A percentile compares a stretch with the other conserved stretches of the same genome.
phyloP scores from a whole-genome alignment of 1,284 basidiomycete genomes.

The Tylopilus sp. region DNA sequence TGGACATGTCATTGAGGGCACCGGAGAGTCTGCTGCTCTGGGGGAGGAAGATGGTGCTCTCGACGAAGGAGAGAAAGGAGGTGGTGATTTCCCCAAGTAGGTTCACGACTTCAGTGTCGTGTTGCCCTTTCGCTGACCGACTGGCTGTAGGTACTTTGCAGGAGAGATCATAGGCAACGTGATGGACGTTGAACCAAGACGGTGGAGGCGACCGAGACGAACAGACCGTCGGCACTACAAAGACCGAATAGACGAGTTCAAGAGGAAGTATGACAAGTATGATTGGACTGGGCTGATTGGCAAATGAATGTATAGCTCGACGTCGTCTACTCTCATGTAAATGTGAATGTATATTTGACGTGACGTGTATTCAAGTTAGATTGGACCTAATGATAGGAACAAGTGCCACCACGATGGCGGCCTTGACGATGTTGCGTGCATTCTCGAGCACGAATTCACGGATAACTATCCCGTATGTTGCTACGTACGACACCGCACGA shows the following conservation, averaged over 20 bases:
- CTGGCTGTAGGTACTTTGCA: conserved; percentile 76
- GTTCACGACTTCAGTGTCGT: conserved; percentile 24
- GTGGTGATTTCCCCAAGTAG: conserved; percentile 83
- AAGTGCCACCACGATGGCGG: conserved; percentile 1
- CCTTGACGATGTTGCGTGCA: conserved; percentile 5
- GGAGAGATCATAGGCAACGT: conserved; percentile 93
- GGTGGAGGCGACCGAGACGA: conserved; percentile 78
- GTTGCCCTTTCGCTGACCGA: conserved; percentile 4
- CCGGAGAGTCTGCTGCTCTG: conserved; percentile 59
- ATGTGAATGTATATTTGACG: neutral
- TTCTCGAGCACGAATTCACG: conserved; percentile 1
- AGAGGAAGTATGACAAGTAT: conserved; percentile 63
- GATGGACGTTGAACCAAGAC: conserved; percentile 82
- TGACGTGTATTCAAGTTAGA: too few species aligned
- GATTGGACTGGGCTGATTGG: conserved; percentile 79
- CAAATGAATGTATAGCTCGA: conserved; percentile 16
- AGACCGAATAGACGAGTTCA: conserved; percentile 66
- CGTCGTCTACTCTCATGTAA: neutral
- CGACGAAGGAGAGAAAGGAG: conserved; percentile 85
- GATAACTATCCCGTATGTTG: neutral
- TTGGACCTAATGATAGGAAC: too few species aligned
- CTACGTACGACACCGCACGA: neutral
- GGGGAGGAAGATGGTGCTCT: conserved; percentile 63
- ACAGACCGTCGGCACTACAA: conserved; percentile 71
- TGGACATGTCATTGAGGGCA: conserved; percentile 94